Percentiles rank a stretch among this genome's conserved stretches.
Evolutionary conservation across 768 basidiomycete species (phyloP).

Genomic region (Lactarius pseudohatsudake): DNA sequence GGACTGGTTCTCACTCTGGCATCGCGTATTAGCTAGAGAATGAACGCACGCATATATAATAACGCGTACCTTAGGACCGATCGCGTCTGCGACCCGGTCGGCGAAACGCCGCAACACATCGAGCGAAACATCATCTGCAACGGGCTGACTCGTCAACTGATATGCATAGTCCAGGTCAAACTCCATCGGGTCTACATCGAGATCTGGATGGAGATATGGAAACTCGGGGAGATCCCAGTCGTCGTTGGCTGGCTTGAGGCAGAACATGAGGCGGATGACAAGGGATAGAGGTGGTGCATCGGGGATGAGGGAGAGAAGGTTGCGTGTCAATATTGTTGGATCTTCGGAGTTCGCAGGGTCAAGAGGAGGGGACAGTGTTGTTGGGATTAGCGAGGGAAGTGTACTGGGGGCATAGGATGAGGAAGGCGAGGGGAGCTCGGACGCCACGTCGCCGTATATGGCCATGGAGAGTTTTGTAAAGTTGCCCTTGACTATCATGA

Average conservation of each 20-base stretch:
- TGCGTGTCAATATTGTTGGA: slow-evolving; percentile 60
- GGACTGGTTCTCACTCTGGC: slow-evolving; percentile 54
- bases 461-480: slow-evolving; percentile 68
- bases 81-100: slow-evolving; percentile 50
- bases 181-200: slow-evolving; percentile 50
- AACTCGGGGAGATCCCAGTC: slow-evolving; percentile 79
- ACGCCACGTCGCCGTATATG: slow-evolving; percentile 53
- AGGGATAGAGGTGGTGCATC: slow-evolving; percentile 62
- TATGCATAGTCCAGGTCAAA: slow-evolving; percentile 60
- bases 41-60: too few relatives aligned
- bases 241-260: slow-evolving; percentile 73
- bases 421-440: slow-evolving; percentile 42
- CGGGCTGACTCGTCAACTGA: slow-evolving; percentile 53
- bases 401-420: slow-evolving; percentile 44
- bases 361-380: slow-evolving; percentile 48
- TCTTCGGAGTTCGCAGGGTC: slow-evolving; percentile 62
- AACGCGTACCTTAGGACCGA: slow-evolving; percentile 55
- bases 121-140: slow-evolving; percentile 53
- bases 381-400: slow-evolving; percentile 38
- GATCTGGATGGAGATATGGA: slow-evolving; percentile 65
- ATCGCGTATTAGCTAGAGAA: slow-evolving; percentile 5
- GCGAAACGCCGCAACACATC: slow-evolving; percentile 57
- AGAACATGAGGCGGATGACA: slow-evolving; percentile 72
- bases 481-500: slow-evolving; percentile 79
- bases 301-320: slow-evolving; percentile 60